Percentiles rank a stretch among this genome's conserved stretches.
Evolutionary conservation across 2,329 filamentous ascomycete species (phyloP).

Genomic region (Arthroderma sp.): DNA sequence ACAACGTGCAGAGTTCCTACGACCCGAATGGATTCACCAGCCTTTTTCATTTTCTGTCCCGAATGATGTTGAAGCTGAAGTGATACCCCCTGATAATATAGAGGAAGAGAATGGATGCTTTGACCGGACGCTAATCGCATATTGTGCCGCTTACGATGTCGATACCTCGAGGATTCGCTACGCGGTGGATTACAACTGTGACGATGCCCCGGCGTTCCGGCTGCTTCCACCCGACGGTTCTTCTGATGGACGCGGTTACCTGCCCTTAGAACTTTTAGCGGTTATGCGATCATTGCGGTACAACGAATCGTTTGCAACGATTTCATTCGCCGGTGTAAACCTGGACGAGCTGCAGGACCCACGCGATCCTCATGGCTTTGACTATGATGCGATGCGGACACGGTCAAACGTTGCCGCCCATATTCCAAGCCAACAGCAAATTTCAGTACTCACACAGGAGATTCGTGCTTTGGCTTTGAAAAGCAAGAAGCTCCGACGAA

Average conservation of each 20-base stretch:
- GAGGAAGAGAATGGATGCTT: slow-evolving; percentile 50
- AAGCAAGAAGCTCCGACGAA: slow-evolving; percentile 46
- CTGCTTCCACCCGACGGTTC: slow-evolving; percentile 45
- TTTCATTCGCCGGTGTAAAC: slow-evolving; percentile 53
- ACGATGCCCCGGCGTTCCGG: slow-evolving; percentile 55
- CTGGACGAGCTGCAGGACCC: slow-evolving; percentile 52
- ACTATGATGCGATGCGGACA: slow-evolving; percentile 49
- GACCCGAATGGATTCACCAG: slow-evolving; percentile 52
- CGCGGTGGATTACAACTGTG: slow-evolving; percentile 45
- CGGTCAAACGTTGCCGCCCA: slow-evolving; percentile 45
- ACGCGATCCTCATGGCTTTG: slow-evolving; percentile 46
- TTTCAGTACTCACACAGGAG: slow-evolving; percentile 54
- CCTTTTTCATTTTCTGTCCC: slow-evolving; percentile 52
- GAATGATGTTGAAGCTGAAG: slow-evolving; percentile 38
- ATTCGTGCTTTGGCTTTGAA: slow-evolving; percentile 54
- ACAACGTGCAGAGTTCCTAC: slow-evolving; percentile 48
- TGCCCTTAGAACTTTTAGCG: slow-evolving; percentile 50
- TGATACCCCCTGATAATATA: slow-evolving; percentile 33
- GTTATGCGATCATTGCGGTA: slow-evolving; percentile 58
- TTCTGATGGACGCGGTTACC: slow-evolving; percentile 40
- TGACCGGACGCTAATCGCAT: slow-evolving; percentile 54
- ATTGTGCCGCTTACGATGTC: slow-evolving; percentile 55
- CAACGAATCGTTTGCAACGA: slow-evolving; percentile 54
- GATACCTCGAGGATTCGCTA: slow-evolving; percentile 56
- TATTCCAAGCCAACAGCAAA: slow-evolving; percentile 39